Evolutionary conservation across 208 protist genomes (phyloP).

Genomic region (Trypanosoma lewisi): DNA sequence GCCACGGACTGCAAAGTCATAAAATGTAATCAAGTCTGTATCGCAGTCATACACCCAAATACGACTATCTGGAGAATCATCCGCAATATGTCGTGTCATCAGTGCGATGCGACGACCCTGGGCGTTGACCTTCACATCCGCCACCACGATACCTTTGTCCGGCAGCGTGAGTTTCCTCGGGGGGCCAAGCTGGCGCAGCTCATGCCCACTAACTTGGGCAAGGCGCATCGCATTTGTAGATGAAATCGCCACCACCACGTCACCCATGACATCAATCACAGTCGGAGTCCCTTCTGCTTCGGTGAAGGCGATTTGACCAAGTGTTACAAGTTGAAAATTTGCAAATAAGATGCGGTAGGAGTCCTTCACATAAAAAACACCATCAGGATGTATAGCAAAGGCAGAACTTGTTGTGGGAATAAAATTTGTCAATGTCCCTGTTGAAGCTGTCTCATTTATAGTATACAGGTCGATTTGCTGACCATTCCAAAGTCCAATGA

Average conservation of each 20-base stretch:
- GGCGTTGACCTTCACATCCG: conserved; percentile 71
- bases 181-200: conserved; percentile 66
- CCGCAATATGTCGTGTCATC: conserved; percentile 56
- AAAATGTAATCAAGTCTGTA: conserved; percentile 75
- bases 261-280: conserved; percentile 85
- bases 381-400: conserved; percentile 83
- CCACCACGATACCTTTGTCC: conserved; percentile 40
- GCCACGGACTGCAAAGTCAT: conserved; percentile 70
- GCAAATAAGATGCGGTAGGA: conserved; percentile 67
- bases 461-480: conserved; percentile 86
- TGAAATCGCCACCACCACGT: conserved; percentile 84
- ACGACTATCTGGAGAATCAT: conserved; percentile 61
- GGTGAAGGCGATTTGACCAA: conserved; percentile 85
- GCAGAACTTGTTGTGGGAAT: conserved; percentile 64
- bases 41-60: conserved; percentile 91
- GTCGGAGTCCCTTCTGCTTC: conserved; percentile 80
- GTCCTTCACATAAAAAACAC: conserved; percentile 83
- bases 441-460: conserved; percentile 82
- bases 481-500: conserved; percentile 88
- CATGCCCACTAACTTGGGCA: conserved; percentile 61
- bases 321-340: conserved; percentile 71
- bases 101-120: conserved; percentile 77
- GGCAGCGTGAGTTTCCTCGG: conserved; percentile 57
- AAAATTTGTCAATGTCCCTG: conserved; percentile 66
- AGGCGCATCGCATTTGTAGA: conserved; percentile 80